Evolutionary conservation across 73 alveolate genomes (phyloP), one percentile per base, ranked within the genome.

Genomic region (Stentor roeselii): DNA sequence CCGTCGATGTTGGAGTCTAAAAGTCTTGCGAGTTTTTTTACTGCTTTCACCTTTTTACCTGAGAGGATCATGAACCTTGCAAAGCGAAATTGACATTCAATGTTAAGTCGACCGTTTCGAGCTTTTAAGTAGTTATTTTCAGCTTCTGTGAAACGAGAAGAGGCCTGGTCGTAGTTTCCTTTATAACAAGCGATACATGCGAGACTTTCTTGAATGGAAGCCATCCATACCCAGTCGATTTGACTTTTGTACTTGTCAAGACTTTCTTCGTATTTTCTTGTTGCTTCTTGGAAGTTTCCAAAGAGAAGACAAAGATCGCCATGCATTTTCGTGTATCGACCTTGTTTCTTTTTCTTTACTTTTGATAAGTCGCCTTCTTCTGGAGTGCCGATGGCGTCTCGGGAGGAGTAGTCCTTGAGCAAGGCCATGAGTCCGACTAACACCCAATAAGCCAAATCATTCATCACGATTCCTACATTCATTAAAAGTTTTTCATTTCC

Each of bases 1-100:
- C 80, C 80, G 14, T 67, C 80, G 11, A 67, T 67, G 11, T 67
- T 32, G 14, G 80, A 67, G 80, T 67, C 80, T 67, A 67, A n/a
- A 67, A 67, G 41, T 67, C 80, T 0, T 0, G 80, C 37, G 27
- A 67, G n/a, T 21, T 21, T 67, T 34, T 67, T 32, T 67, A 67
- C 37, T 1, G 41, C 80, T 67, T 2, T 67, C 2, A 67, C n/a
- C 34, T 67, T 67, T 67, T 67, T 21, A 1, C 41, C 50, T 0
- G 50, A 67, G 41, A 27, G 21, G 21, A 67, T 67, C n/a, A 21
- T 21, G 34, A 67, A 32, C 34, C 37, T 67, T 32, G 80, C 80
- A 21, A 67, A 21, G 21, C 80, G 21, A 32, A 21, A 67, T 2
- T 67, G 80, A 32, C 80, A 67, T 67, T 67, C 80, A 27, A 67